These are phyloP conservation scores for Luffa aegyptiaca DNA, from an alignment of 306 rosid genomes.

Conservation along the genomic window DNA sequence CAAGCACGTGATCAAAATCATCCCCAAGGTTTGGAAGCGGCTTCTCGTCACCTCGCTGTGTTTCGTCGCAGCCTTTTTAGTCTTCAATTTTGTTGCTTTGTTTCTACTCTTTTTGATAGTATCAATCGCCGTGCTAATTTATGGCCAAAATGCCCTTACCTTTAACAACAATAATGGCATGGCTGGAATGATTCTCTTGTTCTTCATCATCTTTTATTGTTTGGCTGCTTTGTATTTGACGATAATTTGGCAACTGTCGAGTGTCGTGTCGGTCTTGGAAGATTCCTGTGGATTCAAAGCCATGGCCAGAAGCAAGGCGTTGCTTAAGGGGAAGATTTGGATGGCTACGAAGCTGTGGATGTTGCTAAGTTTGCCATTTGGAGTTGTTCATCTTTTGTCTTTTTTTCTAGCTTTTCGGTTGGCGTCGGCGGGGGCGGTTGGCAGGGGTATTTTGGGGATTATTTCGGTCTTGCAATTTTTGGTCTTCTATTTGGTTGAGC, in stretches of 20 bases:
- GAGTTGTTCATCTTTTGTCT: not conserved
- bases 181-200: too few species aligned
- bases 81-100: conserved; percentile 20
- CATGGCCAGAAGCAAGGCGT: conserved; percentile 45
- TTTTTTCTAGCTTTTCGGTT: conserved; percentile 9
- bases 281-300: conserved; percentile 47
- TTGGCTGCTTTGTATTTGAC: conserved; percentile 36
- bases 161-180: not conserved
- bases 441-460: conserved; percentile 21
- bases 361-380: not conserved
- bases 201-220: not conserved
- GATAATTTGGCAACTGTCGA: conserved; percentile 52
- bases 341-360: conserved; percentile 16
- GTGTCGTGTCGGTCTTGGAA: conserved; percentile 58
- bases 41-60: conserved; percentile 11
- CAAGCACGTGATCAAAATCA: not conserved
- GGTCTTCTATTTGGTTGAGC: conserved; percentile 24
- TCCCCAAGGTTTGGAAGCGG: not conserved
- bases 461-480: conserved; percentile 25
- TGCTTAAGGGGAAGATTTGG: conserved; percentile 49
- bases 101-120: conserved; percentile 41
- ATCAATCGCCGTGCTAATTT: conserved; percentile 14
- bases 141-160: not conserved
- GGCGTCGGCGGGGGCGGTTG: conserved; percentile 21
- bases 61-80: not conserved